Evolutionary conservation across 441 rosid species (phyloP), one percentile per base, ranked within the genome.

Genomic region (Jatropha multifida): DNA sequence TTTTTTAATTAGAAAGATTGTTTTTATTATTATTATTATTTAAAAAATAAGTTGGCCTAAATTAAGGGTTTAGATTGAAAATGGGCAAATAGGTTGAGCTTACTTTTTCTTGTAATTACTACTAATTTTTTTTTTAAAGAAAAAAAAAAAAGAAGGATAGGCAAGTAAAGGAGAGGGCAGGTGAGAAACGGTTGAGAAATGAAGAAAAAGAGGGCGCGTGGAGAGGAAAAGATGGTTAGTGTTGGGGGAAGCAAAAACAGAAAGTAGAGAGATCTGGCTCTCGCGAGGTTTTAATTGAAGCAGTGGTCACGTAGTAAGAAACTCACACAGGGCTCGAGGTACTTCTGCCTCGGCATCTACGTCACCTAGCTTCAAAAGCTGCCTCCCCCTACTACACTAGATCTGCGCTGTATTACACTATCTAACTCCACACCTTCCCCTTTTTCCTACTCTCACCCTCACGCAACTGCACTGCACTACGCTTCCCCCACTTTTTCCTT

Each of bases 321-420:
- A 41, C 56, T 11, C 2, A 27, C 78, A 14, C 81, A 74, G 81
- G 83, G 85, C 85, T 79, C 81, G 81, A 82, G 74, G 74, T 27
- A 65, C 20, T 4, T 32, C 49, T 1, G 49, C 49, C 77, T 76
- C 76, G 76, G 46, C 76, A 55, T 71, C 60, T 74, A 79, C 71
- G 65, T 37, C 15, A 9, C 46, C 69, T 32, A 38, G 0, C 49
- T 42, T 32, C 0, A 38, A 64, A 64, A 64, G 68, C 68, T 64
- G 69, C 42, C 48, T 63, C 46, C 20, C 67, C 42, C 60, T 56
- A 56, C 4, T 56, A 5, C 26, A 56, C 60, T 56, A 56, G 27
- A 48, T 56, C 60, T 56, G 60, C 60, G 60, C 26, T 56, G 27
- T 56, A 2, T 56, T 56, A 56, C 60, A 56, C n/a, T 56, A 56